These are phyloP conservation scores for Ceratocystis albifundus DNA, from an alignment of 2,329 filamentous ascomycete genomes.

Conservation along the genomic window DNA sequence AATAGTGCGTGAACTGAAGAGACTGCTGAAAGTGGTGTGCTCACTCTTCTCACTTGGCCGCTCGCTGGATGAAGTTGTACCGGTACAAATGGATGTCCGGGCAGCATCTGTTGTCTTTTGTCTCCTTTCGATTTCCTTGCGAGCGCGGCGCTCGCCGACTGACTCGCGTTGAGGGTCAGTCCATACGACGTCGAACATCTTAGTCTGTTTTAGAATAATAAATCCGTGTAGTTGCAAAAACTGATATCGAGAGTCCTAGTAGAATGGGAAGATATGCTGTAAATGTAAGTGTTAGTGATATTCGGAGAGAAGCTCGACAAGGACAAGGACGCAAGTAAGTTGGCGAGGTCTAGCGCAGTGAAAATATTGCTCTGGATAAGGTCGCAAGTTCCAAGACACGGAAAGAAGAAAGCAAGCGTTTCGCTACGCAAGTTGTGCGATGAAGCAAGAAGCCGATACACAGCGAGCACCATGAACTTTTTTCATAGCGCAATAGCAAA, in stretches of 20 bases:
- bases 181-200: constrained; percentile 51
- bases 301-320: not conserved
- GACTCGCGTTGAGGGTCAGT: constrained; percentile 43
- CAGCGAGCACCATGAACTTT: not conserved
- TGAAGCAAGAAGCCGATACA: constrained; percentile 8
- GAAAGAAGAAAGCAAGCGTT: not conserved
- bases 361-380: too few species aligned
- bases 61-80: constrained; percentile 29
- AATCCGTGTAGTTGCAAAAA: too few species aligned
- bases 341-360: not conserved
- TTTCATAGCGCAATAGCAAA: not conserved
- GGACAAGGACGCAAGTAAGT: not conserved
- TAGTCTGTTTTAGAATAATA: not conserved
- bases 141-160: constrained; percentile 41
- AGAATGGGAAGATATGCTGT: not conserved
- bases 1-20: constrained; percentile 35
- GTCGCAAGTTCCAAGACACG: not conserved
- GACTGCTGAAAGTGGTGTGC: constrained; percentile 31
- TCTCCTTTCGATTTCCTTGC: constrained; percentile 36
- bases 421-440: not conserved
- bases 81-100: constrained; percentile 34
- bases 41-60: constrained; percentile 25
- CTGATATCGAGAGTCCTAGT: not conserved
- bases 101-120: constrained; percentile 27
- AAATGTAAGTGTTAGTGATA: not conserved